These are phyloP conservation scores for Globisporangium takayamanum DNA, from an alignment of 352 stramenopile genomes.

Conservation along the genomic window DNA sequence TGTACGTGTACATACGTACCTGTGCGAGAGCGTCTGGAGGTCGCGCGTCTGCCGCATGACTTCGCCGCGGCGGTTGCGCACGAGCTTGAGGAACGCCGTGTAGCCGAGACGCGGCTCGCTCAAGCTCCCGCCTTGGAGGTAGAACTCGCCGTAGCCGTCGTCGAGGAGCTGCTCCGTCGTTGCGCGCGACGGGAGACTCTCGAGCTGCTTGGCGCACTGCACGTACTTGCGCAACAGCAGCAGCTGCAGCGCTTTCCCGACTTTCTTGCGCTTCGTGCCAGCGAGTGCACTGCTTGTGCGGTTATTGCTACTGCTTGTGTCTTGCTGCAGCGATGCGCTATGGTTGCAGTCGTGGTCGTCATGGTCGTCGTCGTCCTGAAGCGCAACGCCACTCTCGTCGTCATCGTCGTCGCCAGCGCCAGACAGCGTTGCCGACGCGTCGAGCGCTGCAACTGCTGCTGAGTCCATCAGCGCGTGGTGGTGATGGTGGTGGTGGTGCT, in stretches of 20 bases:
- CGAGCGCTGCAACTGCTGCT: constrained; percentile 4
- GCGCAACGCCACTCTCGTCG: constrained; percentile 15
- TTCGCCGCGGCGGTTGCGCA: constrained; percentile 60
- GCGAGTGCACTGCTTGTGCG: not conserved
- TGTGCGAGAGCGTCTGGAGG: constrained; percentile 9
- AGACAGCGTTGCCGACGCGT: constrained; percentile 7
- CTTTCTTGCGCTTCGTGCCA: constrained; percentile 26
- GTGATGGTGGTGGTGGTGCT: not conserved
- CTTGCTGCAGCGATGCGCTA: constrained; percentile 9
- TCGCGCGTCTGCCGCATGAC: constrained; percentile 22
- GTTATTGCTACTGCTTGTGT: not conserved
- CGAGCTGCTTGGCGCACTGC: constrained; percentile 42
- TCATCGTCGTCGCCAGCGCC: constrained; percentile 5
- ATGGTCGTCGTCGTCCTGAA: constrained; percentile 15
- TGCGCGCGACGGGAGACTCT: constrained; percentile 31
- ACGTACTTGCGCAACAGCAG: constrained; percentile 57
- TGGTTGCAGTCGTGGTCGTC: constrained; percentile 6
- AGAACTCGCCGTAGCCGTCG: constrained; percentile 66
- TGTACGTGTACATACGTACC: constrained; percentile 10
- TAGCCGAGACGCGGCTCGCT: constrained; percentile 53
- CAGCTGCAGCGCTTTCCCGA: constrained; percentile 57
- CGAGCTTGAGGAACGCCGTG: constrained; percentile 54
- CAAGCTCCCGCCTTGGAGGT: constrained; percentile 49
- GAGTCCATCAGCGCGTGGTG: constrained; percentile 7
- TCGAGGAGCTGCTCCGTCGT: constrained; percentile 60